Conservation (phyloP, 257 asterid genomes). For the Solanum arcanum region DNA sequence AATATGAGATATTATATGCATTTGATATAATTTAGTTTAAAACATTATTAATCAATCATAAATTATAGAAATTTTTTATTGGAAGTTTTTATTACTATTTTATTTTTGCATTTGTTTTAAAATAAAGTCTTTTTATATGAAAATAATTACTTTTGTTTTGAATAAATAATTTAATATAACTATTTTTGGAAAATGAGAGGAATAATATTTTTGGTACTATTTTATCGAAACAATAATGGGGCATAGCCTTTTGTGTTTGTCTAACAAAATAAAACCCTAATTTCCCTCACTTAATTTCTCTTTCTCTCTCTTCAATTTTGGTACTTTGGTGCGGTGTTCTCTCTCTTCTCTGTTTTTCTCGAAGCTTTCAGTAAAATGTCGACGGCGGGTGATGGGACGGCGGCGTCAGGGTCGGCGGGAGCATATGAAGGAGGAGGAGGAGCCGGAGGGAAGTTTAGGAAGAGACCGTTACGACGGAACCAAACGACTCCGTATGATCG, state of each 20-base stretch:
- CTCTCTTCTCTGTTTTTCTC: neutral
- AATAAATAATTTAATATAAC: neutral
- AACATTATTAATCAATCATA: too few relatives aligned
- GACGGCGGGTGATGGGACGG: conserved; percentile 52
- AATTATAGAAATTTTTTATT: too few relatives aligned
- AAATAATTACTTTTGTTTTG: neutral
- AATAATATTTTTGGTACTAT: neutral
- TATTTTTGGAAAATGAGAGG: neutral
- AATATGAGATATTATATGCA: neutral
- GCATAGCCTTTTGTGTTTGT: neutral
- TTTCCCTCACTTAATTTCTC: neutral
- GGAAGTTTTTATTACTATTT: too few relatives aligned
- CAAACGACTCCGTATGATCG: conserved; percentile 84
- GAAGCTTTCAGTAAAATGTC: conserved; percentile 37
- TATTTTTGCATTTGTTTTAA: too few relatives aligned
- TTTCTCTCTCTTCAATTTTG: neutral
- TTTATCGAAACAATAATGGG: neutral
- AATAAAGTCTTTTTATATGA: neutral
- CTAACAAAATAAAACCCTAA: conserved; percentile 35
- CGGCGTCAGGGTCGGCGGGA: conserved; percentile 17
- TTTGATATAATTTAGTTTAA: too few relatives aligned
- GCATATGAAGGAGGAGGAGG: conserved; percentile 33
- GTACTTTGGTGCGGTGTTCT: neutral
- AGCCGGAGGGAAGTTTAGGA: conserved; percentile 77
- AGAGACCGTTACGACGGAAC: conserved; percentile 38